phyloP scores from a whole-genome alignment of 371 early-diverging fungal genomes.

The Rhizomucor pusillus region DNA sequence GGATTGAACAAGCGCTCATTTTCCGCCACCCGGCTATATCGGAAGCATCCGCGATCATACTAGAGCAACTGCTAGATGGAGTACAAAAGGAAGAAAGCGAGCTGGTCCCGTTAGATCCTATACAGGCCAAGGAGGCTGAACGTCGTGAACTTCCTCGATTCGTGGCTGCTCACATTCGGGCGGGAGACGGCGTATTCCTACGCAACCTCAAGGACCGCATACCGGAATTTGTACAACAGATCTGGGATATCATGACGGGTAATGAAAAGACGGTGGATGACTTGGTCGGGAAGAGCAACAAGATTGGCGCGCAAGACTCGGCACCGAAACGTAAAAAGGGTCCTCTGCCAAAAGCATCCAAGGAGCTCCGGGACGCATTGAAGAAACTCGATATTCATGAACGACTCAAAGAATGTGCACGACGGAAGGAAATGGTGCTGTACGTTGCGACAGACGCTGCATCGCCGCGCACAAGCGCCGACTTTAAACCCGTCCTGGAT shows the following conservation, averaged over 20 bases:
- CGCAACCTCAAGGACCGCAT: constrained; percentile 20
- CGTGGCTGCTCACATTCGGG: constrained; percentile 37
- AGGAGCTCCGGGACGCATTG: constrained; percentile 10
- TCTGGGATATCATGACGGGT: constrained; percentile 31
- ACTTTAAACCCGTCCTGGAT: constrained; percentile 19
- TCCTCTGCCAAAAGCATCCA: constrained; percentile 23
- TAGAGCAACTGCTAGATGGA: constrained; percentile 19
- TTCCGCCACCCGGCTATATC: constrained; percentile 22
- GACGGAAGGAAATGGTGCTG: constrained; percentile 21
- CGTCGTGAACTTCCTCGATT: constrained; percentile 17
- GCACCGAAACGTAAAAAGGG: neutral
- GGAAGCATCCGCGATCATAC: constrained; percentile 20
- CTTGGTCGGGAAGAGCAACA: constrained; percentile 21
- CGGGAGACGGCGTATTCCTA: constrained; percentile 33
- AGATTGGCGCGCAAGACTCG: constrained; percentile 4
- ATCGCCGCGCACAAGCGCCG: constrained; percentile 13
- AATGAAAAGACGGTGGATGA: constrained; percentile 23
- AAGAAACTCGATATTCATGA: neutral
- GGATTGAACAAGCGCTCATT: constrained; percentile 24
- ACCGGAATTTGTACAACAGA: constrained; percentile 27
- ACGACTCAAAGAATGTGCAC: constrained; percentile 15
- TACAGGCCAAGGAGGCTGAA: constrained; percentile 17
- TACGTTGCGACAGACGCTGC: constrained; percentile 29
- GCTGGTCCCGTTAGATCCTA: constrained; percentile 21
- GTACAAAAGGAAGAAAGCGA: constrained; percentile 10